Evolutionary conservation across 2,329 filamentous ascomycete genomes (phyloP), one percentile per base, ranked within the genome.

Genomic region (Tolypocladium paradoxum): DNA sequence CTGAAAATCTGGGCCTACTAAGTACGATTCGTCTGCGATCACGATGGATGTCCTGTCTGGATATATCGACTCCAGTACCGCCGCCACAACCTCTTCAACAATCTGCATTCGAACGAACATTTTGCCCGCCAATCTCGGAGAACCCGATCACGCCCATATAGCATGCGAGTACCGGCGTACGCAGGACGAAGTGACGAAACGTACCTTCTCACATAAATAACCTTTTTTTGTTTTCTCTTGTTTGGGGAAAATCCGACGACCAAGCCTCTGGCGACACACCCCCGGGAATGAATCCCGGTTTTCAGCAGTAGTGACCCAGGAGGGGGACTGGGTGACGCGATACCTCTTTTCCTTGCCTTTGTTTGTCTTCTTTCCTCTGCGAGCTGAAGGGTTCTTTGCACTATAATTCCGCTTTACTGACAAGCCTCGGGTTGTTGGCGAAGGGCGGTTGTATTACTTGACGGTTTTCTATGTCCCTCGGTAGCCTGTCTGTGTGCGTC

Each of bases 1-100:
- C 85, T 92, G 71, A 91, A 90, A 81, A 84, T 92, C 70, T 92
- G 88, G 88, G 88, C 88, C 58, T 90, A 87, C 76, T 88, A 85
- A 73, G 38, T 35, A 43, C 61, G 52, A 31, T 48, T 56, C 55
- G 57, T 57, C 57, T 52, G 53, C 57, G 55, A 61, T 56, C 43
- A 58, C 57, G 55, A 64, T 55, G 53, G 56, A 58, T 53, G 56
- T 59, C 60, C 60, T 60, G 56, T 59, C 58, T 63, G 61, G 62
- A 62, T 62, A 61, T 61, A 61, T 53, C 59, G 61, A 64, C 58
- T 57, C 62, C 58, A 64, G 61, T 59, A 58, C 57, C 58, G 54
- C 61, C 57, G 54, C 43, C 43, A 46, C 56, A 57, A 56, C 58
- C 56, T 59, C 56, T 60, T 62, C 57, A 48, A 61, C 57, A 57